Percentiles rank a stretch among this genome's conserved stretches.
Conservation (phyloP, 2,329 filamentous ascomycete species). For the Phaeosphaeriaceae sp. region DNA sequence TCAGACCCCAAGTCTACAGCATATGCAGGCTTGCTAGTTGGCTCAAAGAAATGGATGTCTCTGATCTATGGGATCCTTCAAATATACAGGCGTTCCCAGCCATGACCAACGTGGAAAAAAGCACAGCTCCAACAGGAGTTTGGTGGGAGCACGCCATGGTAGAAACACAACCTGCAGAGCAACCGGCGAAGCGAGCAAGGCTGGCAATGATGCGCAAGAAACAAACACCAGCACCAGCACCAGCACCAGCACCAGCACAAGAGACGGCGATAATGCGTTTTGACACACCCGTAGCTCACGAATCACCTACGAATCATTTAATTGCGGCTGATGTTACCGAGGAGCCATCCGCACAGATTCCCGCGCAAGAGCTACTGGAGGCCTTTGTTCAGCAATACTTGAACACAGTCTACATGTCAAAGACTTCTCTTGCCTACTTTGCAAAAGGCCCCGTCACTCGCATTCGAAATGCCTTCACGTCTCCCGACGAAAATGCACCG, state of each 20-base stretch:
- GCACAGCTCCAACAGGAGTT: constrained; percentile 1
- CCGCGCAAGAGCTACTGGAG: constrained; percentile 58
- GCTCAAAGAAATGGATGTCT: constrained; percentile 65
- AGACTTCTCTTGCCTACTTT: constrained; percentile 83
- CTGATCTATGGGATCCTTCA: constrained; percentile 33
- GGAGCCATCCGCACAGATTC: constrained; percentile 16
- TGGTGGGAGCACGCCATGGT: constrained; percentile 46
- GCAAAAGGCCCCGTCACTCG: constrained; percentile 81
- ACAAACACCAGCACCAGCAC: constrained; percentile 5
- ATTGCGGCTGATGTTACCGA: constrained; percentile 8
- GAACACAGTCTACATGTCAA: constrained; percentile 55
- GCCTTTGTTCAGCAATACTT: constrained; percentile 50
- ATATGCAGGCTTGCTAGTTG: constrained; percentile 72
- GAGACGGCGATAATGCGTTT: constrained; percentile 4
- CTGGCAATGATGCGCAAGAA: constrained; percentile 41
- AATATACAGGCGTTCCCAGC: constrained; percentile 60
- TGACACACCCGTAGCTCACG: constrained; percentile 3
- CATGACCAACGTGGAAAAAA: constrained; percentile 55
- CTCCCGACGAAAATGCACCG: constrained; percentile 65
- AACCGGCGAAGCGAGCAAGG: constrained; percentile 29
- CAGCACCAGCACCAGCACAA: constrained; percentile 8
- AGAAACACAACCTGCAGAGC: constrained; percentile 18
- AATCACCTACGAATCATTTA: neutral
- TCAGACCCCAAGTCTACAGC: constrained; percentile 66
- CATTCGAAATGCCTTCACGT: constrained; percentile 72